Conservation (phyloP, 352 stramenopile species). For the Pythium sp. region DNA sequence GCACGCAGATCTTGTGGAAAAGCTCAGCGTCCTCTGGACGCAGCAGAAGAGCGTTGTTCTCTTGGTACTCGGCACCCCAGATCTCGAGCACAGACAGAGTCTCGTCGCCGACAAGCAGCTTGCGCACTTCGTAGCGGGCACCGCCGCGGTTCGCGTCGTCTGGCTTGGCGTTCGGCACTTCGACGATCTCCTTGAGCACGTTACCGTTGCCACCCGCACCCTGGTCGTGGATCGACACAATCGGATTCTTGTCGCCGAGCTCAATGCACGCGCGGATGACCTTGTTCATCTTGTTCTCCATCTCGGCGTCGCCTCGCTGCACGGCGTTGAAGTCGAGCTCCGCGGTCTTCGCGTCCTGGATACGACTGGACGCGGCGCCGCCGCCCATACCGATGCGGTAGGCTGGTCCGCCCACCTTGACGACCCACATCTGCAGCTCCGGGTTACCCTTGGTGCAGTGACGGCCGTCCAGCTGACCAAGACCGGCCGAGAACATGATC, state of each 20-base stretch:
- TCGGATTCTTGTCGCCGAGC: constrained; percentile 96
- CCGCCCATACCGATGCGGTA: constrained; percentile 99
- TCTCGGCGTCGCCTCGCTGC: constrained; percentile 99
- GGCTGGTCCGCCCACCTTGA: constrained; percentile 97
- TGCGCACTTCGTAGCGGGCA: constrained; percentile 94
- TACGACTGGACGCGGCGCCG: constrained; percentile 94
- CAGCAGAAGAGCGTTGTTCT: constrained; percentile 98
- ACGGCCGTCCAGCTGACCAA: constrained; percentile 93
- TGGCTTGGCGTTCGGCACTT: constrained; percentile 79
- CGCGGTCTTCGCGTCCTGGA: constrained; percentile 92
- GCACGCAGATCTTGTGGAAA: constrained; percentile 94
- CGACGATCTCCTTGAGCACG: constrained; percentile 99
- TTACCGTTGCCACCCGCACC: constrained; percentile 99
- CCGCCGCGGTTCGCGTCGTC: constrained; percentile 86
- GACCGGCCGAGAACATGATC: constrained; percentile 99
- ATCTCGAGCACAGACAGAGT: constrained; percentile 99
- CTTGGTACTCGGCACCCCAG: constrained; percentile 99
- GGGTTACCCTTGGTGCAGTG: constrained; percentile 95
- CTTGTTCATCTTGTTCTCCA: constrained; percentile 99
- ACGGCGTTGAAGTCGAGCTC: constrained; percentile 99
- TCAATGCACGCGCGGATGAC: constrained; percentile 98
- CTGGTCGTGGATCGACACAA: constrained; percentile 99
- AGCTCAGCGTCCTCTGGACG: constrained; percentile 86
- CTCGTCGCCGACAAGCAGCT: constrained; percentile 96
- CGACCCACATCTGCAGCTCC: constrained; percentile 95